Evolutionary conservation across 2,329 filamentous ascomycete genomes (phyloP), one percentile per base, ranked within the genome.

Genomic region (Macrophomina tecta): DNA sequence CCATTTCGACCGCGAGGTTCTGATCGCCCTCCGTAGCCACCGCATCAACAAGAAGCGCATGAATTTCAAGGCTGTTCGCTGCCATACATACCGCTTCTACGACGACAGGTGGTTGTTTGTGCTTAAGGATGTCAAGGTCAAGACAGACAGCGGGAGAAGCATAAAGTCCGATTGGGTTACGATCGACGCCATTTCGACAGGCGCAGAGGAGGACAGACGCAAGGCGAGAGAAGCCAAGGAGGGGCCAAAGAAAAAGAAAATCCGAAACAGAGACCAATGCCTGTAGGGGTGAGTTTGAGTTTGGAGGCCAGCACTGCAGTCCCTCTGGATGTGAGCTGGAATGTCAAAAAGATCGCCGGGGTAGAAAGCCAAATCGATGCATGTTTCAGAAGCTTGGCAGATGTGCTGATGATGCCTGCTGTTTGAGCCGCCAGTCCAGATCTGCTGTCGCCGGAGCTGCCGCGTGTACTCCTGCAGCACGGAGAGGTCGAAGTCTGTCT

Each of bases 61-160:
- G 34, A 66, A 42, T 5, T 66, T 66, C 64, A 66, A 52, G 55
- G 64, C 64, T 23, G 23, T 23, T 28, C 64, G 46, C 34, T 66
- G 64, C 46, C 53, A 45, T 11, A 66, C 55, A 2, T 66, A 66
- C 16, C 34, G 64, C 18, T 60, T 51, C 53, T 49, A 51, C 45
- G 64, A 66, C 38, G 64, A 66, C 16, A 32, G 46, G 6, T 66
- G 64, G 64, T 23, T 23, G 16, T 66, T 51, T 32, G 42, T 60
- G 45, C 64, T 66, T 23, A 36, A 40, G 28, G 53, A 60, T 34
- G 53, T 60, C 53, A 66, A 32, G 12, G 36, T 51, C 34, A 60
- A 34, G 18, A 60, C 55, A 14, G 53, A 66, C 42, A 52, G 64
- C 64, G 64, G 64, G 12, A 60, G 46, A 34, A 60, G 34, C 30